These are phyloP conservation scores for Umbelopsis sp. DNA, from an alignment of 371 early-diverging fungal genomes.

Conservation along the genomic window DNA sequence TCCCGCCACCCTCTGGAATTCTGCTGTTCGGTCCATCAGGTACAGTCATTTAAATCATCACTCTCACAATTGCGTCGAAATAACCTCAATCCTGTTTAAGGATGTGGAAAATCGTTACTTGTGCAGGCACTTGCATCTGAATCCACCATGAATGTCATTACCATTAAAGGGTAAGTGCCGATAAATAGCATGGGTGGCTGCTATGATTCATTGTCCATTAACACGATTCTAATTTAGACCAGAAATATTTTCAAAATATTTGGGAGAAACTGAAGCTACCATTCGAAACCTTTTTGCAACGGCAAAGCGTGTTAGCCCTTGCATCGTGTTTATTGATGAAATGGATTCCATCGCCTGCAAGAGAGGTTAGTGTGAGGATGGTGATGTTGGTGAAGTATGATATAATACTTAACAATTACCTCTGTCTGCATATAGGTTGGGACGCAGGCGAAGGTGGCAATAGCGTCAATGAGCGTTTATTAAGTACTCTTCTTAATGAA, in stretches of 20 bases:
- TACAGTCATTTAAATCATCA: constrained; percentile 24
- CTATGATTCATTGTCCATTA: not conserved
- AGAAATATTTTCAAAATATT: constrained; percentile 82
- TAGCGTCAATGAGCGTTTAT: constrained; percentile 78
- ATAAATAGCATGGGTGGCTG: not conserved
- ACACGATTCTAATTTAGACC: constrained; percentile 44
- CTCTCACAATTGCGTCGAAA: not conserved
- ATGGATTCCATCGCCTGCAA: constrained; percentile 85
- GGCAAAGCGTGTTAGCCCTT: constrained; percentile 83
- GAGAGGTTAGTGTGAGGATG: constrained; percentile 52
- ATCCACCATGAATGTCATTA: constrained; percentile 75
- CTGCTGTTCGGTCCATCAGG: constrained; percentile 89
- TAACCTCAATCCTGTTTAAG: constrained; percentile 34
- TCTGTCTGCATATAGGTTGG: constrained; percentile 38
- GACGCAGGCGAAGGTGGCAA: constrained; percentile 54
- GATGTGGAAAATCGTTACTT: constrained; percentile 86
- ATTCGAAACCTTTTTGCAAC: constrained; percentile 82
- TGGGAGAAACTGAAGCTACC: constrained; percentile 90
- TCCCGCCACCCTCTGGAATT: constrained; percentile 78
- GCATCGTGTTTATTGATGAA: constrained; percentile 92
- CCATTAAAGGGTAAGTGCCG: constrained; percentile 68
- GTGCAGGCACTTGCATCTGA: constrained; percentile 75
- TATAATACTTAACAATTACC: not conserved
- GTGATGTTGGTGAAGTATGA: not conserved
- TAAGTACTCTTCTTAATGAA: constrained; percentile 77